A percentile compares a stretch with the other conserved stretches of the same genome.
These are phyloP conservation scores for Cytospora mali DNA, from an alignment of 2,329 filamentous ascomycete species.

Conservation along the genomic window DNA sequence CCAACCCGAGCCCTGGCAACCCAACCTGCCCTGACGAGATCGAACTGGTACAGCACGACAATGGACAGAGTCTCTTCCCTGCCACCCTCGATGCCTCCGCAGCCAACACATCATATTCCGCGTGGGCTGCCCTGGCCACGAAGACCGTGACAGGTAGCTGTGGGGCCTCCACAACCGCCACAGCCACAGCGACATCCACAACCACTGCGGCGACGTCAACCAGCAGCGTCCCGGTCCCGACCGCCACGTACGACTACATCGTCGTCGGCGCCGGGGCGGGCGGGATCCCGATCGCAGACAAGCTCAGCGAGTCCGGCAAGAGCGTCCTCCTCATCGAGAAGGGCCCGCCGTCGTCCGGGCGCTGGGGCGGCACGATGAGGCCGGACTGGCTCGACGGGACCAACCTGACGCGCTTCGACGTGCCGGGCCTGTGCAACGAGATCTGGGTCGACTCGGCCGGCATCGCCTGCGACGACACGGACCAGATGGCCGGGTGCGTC, in stretches of 20 bases:
- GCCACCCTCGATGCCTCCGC: slow-evolving; percentile 31
- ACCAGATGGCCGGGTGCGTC: slow-evolving; percentile 68
- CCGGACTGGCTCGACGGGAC: slow-evolving; percentile 60
- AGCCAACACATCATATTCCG: slow-evolving; percentile 37
- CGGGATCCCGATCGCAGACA: slow-evolving; percentile 61
- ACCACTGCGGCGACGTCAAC: neutral
- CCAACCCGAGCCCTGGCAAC: slow-evolving; percentile 43
- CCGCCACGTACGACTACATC: slow-evolving; percentile 60
- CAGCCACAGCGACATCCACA: slow-evolving; percentile 33
- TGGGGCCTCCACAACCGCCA: slow-evolving; percentile 6
- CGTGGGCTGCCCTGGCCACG: slow-evolving; percentile 38
- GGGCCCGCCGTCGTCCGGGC: slow-evolving; percentile 58
- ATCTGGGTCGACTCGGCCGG: slow-evolving; percentile 63
- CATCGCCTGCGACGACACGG: slow-evolving; percentile 65
- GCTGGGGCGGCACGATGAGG: slow-evolving; percentile 60
- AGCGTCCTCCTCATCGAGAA: slow-evolving; percentile 61
- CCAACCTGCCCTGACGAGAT: slow-evolving; percentile 37
- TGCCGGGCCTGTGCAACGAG: slow-evolving; percentile 67
- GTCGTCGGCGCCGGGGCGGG: slow-evolving; percentile 62
- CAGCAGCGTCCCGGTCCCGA: slow-evolving; percentile 36
- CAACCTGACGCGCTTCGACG: slow-evolving; percentile 65
- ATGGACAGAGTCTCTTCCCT: slow-evolving; percentile 38
- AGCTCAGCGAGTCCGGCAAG: slow-evolving; percentile 61
- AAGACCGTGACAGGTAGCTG: slow-evolving; percentile 36
- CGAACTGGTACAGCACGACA: slow-evolving; percentile 38